phyloP scores from a whole-genome alignment of 108 stramenopile genomes.

The Cyclotella atomus region DNA sequence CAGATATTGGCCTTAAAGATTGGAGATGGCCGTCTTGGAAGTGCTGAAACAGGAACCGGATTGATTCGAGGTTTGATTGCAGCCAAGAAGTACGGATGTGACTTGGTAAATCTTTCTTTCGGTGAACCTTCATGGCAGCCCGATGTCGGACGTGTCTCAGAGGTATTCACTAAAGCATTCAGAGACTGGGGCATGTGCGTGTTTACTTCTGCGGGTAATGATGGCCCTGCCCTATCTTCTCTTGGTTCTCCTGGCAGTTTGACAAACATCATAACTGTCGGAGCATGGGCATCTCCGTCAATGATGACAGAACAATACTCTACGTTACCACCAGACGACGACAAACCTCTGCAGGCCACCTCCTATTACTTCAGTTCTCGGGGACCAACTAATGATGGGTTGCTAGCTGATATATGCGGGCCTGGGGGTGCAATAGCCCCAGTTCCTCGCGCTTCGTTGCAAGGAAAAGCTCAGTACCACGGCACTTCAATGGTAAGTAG shows the following conservation, averaged over 20 bases:
- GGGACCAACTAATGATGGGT: constrained; percentile 89
- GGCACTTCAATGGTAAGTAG: constrained; percentile 87
- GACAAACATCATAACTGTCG: constrained; percentile 70
- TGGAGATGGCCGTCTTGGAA: constrained; percentile 85
- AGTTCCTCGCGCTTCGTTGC: constrained; percentile 84
- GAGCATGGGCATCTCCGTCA: constrained; percentile 79
- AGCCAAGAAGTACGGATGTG: constrained; percentile 69
- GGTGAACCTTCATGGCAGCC: constrained; percentile 79
- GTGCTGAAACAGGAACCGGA: constrained; percentile 89
- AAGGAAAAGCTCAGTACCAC: constrained; percentile 84
- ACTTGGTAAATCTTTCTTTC: constrained; percentile 90
- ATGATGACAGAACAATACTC: constrained; percentile 77
- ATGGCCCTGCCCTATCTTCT: constrained; percentile 90
- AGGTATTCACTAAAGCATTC: constrained; percentile 72
- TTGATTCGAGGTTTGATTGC: constrained; percentile 83
- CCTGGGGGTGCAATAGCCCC: constrained; percentile 93
- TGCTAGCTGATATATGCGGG: constrained; percentile 65
- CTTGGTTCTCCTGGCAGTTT: constrained; percentile 87
- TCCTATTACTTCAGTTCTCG: constrained; percentile 88
- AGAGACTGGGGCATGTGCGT: constrained; percentile 76
- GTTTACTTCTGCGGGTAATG: constrained; percentile 87
- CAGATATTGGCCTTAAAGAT: constrained; percentile 88
- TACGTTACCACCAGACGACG: constrained; percentile 21
- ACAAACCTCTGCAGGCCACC: constrained; percentile 23
- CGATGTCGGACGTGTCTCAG: constrained; percentile 69